Conservation (phyloP, 345 rosid genomes). For the Aquilaria sinensis region DNA sequence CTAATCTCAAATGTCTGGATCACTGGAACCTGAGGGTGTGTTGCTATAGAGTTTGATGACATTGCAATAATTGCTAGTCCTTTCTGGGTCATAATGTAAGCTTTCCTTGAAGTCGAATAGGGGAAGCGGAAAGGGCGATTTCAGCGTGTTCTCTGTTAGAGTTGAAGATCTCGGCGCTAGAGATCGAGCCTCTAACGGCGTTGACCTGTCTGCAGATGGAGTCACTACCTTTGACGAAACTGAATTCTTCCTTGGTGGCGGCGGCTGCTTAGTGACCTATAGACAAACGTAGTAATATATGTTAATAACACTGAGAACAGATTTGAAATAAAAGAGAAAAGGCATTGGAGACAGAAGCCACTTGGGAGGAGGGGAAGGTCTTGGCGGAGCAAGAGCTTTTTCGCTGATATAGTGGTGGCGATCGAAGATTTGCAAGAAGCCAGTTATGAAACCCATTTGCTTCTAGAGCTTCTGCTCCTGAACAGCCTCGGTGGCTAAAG, state of each 20-base stretch:
- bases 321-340: background rate
- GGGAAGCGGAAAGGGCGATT: slow-evolving; percentile 39
- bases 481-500: slow-evolving; percentile 23
- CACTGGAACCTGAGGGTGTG: too few relatives aligned
- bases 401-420: slow-evolving; percentile 58
- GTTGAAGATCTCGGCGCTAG: slow-evolving; percentile 23
- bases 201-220: slow-evolving; percentile 9
- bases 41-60: too few relatives aligned
- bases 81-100: background rate
- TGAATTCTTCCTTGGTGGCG: slow-evolving; percentile 23
- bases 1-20: too few relatives aligned
- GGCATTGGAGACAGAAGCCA: background rate
- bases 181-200: slow-evolving; percentile 29
- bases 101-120: slow-evolving; percentile 51
- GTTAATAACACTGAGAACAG: too few relatives aligned
- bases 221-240: too few relatives aligned
- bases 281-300: background rate
- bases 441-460: slow-evolving; percentile 95
- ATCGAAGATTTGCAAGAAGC: slow-evolving; percentile 92
- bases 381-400: slow-evolving; percentile 53
- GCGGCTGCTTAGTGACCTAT: slow-evolving; percentile 30
- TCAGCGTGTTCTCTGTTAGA: slow-evolving; percentile 21
- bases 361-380: slow-evolving; percentile 51
- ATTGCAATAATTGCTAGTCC: too few relatives aligned
- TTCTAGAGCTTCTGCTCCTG: slow-evolving; percentile 50